Evolutionary conservation across 768 basidiomycete genomes (phyloP).

Genomic region (Boletus rufocinnamomeus): DNA sequence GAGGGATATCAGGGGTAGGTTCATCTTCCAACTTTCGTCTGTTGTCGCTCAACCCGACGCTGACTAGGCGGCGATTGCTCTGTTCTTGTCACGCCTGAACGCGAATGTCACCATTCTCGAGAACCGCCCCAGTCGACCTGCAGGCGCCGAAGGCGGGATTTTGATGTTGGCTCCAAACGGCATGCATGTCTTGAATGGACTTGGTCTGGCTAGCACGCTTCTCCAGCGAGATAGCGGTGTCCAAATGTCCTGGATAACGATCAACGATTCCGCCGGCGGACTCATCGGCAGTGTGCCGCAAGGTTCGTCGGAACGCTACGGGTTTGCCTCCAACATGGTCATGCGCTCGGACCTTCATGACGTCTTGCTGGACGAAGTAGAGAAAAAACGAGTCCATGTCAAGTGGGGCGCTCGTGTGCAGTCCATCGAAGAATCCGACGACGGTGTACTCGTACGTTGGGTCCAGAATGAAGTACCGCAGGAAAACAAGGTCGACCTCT

Average conservation of each 20-base stretch:
- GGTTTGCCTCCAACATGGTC: slow-evolving; percentile 29
- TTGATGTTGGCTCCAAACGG: slow-evolving; percentile 34
- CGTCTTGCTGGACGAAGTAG: slow-evolving; percentile 32
- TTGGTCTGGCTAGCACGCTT: slow-evolving; percentile 27
- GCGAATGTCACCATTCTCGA: slow-evolving; percentile 26
- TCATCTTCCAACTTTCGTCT: neutral
- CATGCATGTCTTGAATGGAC: slow-evolving; percentile 31
- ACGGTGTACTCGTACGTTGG: slow-evolving; percentile 32
- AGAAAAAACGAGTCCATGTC: slow-evolving; percentile 21
- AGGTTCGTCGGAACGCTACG: slow-evolving; percentile 30
- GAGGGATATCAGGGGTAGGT: slow-evolving; percentile 32
- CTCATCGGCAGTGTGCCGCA: slow-evolving; percentile 28
- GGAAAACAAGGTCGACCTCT: slow-evolving; percentile 32
- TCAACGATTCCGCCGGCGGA: slow-evolving; percentile 26
- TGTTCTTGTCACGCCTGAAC: slow-evolving; percentile 30
- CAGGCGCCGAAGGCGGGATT: slow-evolving; percentile 26
- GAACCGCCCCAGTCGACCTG: slow-evolving; percentile 20
- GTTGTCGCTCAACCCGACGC: neutral
- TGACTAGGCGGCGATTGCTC: slow-evolving; percentile 24
- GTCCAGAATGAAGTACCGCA: slow-evolving; percentile 18
- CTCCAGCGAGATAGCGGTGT: slow-evolving; percentile 25
- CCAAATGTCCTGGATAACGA: slow-evolving; percentile 21
- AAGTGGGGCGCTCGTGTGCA: slow-evolving; percentile 28
- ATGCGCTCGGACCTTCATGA: slow-evolving; percentile 35
- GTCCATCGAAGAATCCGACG: slow-evolving; percentile 26